Percentiles rank a stretch among this genome's conserved stretches.
Conservation (phyloP, 345 rosid species). For the Heritiera littoralis region DNA sequence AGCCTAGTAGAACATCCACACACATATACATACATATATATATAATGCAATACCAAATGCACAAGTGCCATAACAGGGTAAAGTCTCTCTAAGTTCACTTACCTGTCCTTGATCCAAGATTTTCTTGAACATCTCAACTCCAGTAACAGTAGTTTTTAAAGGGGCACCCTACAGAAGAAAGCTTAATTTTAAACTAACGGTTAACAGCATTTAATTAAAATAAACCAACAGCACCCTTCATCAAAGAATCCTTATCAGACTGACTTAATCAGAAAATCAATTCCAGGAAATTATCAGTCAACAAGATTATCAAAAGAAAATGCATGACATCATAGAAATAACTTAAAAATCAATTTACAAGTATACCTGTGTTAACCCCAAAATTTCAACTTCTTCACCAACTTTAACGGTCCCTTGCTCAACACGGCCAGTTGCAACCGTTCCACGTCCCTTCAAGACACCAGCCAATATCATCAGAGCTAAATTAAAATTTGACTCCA, state of each 20-base stretch:
- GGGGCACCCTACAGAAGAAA: conserved; percentile 67
- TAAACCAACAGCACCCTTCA: neutral
- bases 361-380: conserved; percentile 74
- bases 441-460: conserved; percentile 87
- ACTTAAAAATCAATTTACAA: neutral
- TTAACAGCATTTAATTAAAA: neutral
- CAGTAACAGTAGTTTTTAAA: conserved; percentile 79
- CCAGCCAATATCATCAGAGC: conserved; percentile 19
- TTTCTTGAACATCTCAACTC: conserved; percentile 99
- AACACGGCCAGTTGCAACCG: conserved; percentile 97
- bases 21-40: neutral
- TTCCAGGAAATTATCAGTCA: neutral
- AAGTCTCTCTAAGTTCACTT: conserved; percentile 25
- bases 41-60: neutral
- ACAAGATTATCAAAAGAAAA: conserved; percentile 4
- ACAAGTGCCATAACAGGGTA: neutral
- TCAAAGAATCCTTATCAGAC: neutral
- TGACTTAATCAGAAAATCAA: neutral
- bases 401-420: conserved; percentile 94
- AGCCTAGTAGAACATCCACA: conserved; percentile 54
- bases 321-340: neutral
- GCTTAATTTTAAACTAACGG: conserved; percentile 21
- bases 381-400: conserved; percentile 96
- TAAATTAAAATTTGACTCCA: neutral
- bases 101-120: conserved; percentile 95